Base-by-base conservation (phyloP, 2,329 filamentous ascomycete genomes). In the Aspergillus quadrilineatus region DNA sequence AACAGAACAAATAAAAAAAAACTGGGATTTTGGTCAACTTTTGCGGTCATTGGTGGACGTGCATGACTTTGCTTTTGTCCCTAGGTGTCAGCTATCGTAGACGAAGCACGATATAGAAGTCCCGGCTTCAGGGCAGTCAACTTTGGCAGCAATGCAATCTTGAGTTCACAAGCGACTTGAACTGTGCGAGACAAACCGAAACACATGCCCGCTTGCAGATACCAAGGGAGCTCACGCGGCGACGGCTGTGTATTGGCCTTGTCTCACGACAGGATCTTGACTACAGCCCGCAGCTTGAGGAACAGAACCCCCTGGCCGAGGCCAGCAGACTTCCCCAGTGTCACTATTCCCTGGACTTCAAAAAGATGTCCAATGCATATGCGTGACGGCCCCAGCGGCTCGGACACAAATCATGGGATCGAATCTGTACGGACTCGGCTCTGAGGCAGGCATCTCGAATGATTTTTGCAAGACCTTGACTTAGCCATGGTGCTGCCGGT, bases 401-500 rank as follows among this genome's bases (percentile, higher is more conserved):
- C 41, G 50, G 32, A 32, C 43, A 45, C 50, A 26, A 52, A 42
- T 45, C 22, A 15, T 34, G 30, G 10, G 14, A 41, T 53, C 28
- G 7, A 53, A 53, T 46, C 32, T 26, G 50, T 44, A 37, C 32
- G 43, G 32, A 39, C n/a, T 30, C 34, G 50, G 45, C 34, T 53
- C 32, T 53, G 34, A 26, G 50, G 34, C 17, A 42, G 22, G 34
- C n/a, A 34, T 34, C 44, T 36, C n/a, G 44, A 47, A 15, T 14
- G 12, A 41, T 15, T 41, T n/a, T 10, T 42, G 29, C 42, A 52
- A 50, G 41, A 51, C 52, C 55, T 56, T 60, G 53, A 52, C 57
- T 62, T 54, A 45, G 57, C 56, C 43, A 53, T 57, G 55, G 57
- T 50, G 29, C 55, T 60, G 59, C 57, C 56, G 57, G 54, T 60